Conservation (phyloP, 164 flowering plant genomes). For the Dillenia turbinata region DNA sequence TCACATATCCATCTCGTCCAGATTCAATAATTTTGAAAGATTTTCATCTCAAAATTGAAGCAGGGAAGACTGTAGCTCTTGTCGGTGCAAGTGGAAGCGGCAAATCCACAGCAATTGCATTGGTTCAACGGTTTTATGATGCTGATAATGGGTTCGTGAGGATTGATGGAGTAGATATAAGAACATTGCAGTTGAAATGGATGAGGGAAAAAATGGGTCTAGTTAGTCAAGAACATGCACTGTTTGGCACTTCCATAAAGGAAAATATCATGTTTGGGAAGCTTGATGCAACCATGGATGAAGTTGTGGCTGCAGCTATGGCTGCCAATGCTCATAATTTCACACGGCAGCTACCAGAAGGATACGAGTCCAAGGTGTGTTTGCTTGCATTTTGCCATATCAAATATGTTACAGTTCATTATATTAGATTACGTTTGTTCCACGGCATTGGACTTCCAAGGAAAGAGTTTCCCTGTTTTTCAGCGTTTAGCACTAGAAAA, state of each 20-base stretch:
- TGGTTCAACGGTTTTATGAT: conserved; percentile 83
- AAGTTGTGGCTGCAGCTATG: conserved; percentile 68
- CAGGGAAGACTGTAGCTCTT: conserved; percentile 80
- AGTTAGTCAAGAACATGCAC: conserved; percentile 87
- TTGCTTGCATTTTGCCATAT: neutral
- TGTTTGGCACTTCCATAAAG: conserved; percentile 77
- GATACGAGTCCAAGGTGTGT: conserved; percentile 84
- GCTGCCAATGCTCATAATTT: conserved; percentile 94
- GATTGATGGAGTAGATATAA: conserved; percentile 68
- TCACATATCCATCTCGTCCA: conserved; percentile 80
- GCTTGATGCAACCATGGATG: conserved; percentile 75
- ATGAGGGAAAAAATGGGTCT: conserved; percentile 80
- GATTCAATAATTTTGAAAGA: conserved; percentile 63
- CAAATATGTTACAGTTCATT: no score
- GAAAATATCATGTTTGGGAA: conserved; percentile 88
- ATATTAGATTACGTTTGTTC: no score
- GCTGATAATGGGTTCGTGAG: conserved; percentile 47
- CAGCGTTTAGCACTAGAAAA: no score
- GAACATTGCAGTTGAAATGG: conserved; percentile 63
- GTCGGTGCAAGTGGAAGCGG: conserved; percentile 96
- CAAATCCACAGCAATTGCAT: conserved; percentile 77
- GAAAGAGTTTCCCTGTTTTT: no score
- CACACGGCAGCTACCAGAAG: conserved; percentile 83
- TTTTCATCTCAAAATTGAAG: conserved; percentile 60
- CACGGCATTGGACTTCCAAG: no score